These are phyloP conservation scores for Puccinia coronata DNA, from an alignment of 1,284 basidiomycete genomes.

Conservation along the genomic window DNA sequence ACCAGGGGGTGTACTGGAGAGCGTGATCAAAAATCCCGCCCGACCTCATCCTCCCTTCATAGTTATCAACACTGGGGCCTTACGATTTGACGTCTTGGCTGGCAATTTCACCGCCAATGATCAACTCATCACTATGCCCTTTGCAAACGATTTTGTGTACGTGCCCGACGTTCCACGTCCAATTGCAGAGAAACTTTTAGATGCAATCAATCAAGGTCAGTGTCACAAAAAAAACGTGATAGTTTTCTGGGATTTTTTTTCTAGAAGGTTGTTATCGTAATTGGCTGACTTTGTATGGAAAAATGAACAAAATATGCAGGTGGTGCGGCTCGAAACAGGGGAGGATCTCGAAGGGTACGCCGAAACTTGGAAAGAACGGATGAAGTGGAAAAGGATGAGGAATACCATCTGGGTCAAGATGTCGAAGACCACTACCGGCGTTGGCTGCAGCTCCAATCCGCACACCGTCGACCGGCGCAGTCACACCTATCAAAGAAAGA, in stretches of 20 bases:
- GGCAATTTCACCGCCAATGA: slow-evolving; percentile 56
- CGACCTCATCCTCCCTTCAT: slow-evolving; percentile 50
- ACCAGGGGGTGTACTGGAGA: slow-evolving; percentile 51
- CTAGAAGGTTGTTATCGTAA: too few species aligned
- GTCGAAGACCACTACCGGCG: slow-evolving; percentile 30
- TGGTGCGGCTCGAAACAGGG: slow-evolving; percentile 13
- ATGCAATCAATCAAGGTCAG: slow-evolving; percentile 53
- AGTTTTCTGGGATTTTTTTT: background rate
- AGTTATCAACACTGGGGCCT: slow-evolving; percentile 55
- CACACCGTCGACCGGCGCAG: background rate
- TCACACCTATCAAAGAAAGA: background rate
- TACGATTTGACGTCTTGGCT: slow-evolving; percentile 56
- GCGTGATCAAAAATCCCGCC: slow-evolving; percentile 48
- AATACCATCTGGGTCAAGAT: slow-evolving; percentile 37
- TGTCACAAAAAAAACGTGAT: background rate
- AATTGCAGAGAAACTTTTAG: slow-evolving; percentile 51
- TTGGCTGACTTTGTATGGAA: background rate
- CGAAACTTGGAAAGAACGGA: background rate
- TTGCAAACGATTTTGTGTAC: slow-evolving; percentile 65
- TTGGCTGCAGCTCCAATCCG: slow-evolving; percentile 27
- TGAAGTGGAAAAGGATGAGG: slow-evolving; percentile 25
- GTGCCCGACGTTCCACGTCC: slow-evolving; percentile 50
- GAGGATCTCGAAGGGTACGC: background rate
- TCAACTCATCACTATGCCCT: slow-evolving; percentile 65
- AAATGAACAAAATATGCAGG: slow-evolving; percentile 17